phyloP scores from a whole-genome alignment of 805 yeast genomes.

The Limtongia smithiae region DNA sequence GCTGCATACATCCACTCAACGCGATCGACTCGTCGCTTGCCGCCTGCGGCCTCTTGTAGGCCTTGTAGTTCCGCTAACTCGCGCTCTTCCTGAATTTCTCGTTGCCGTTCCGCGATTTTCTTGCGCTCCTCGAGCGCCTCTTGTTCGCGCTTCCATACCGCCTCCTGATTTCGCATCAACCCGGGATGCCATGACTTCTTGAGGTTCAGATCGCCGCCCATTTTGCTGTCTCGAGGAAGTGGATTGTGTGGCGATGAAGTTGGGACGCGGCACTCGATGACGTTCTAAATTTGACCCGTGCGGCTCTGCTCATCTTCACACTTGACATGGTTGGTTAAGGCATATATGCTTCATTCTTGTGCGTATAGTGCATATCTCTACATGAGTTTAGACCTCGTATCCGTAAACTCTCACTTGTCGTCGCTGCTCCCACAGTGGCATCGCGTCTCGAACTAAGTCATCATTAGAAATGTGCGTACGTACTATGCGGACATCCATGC shows the following conservation, averaged over 20 bases:
- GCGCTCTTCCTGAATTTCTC: constrained; percentile 59
- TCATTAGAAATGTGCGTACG: background rate
- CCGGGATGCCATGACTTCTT: constrained; percentile 98
- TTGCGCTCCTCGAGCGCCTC: constrained; percentile 67
- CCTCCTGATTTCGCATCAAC: constrained; percentile 74
- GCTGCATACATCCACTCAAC: constrained; percentile 87
- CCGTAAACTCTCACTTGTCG: constrained; percentile 56
- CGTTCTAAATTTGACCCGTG: too few relatives aligned
- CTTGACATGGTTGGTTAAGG: too few relatives aligned
- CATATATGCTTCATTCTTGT: too few relatives aligned
- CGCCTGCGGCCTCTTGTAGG: constrained; percentile 43
- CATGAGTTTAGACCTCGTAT: constrained; percentile 5
- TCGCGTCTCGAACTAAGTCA: constrained; percentile 49
- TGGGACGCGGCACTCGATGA: too few relatives aligned
- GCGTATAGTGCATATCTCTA: background rate
- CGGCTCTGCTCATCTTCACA: too few relatives aligned
- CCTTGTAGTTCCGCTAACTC: constrained; percentile 55
- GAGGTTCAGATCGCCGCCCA: constrained; percentile 62
- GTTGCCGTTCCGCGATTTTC: constrained; percentile 57
- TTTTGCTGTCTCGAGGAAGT: background rate
- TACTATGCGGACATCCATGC: background rate
- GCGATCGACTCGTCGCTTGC: constrained; percentile 44
- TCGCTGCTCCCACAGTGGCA: constrained; percentile 78
- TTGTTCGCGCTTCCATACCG: constrained; percentile 80
- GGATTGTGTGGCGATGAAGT: background rate